A percentile compares a stretch with the other conserved stretches of the same genome.
Evolutionary conservation across 1,284 basidiomycete genomes (phyloP).

Genomic region (Trichosporon asahii): DNA sequence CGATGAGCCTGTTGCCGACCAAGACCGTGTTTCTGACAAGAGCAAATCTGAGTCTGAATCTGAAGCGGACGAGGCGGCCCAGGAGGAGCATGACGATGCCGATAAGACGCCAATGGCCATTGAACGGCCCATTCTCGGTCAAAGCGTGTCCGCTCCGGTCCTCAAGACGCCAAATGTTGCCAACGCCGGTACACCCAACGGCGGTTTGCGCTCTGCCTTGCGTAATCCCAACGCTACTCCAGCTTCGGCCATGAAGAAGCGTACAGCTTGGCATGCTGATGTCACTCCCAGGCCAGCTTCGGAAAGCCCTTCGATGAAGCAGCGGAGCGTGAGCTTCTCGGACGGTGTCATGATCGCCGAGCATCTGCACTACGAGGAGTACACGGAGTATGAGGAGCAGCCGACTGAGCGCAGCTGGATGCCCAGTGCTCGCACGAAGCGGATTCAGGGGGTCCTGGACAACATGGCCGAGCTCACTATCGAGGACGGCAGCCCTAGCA

Average conservation of each 20-base stretch:
- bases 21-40: slow-evolving; percentile 11
- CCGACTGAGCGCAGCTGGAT: slow-evolving; percentile 44
- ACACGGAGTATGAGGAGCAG: slow-evolving; percentile 31
- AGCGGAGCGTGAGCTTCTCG: slow-evolving; percentile 88
- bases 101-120: slow-evolving; percentile 10
- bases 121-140: slow-evolving; percentile 27
- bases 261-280: slow-evolving; percentile 42
- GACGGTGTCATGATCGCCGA: slow-evolving; percentile 62
- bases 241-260: slow-evolving; percentile 48
- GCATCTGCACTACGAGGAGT: slow-evolving; percentile 15
- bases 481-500: not conserved
- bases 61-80: not conserved
- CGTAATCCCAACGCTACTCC: slow-evolving; percentile 44
- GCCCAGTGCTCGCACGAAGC: slow-evolving; percentile 67
- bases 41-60: slow-evolving; percentile 5
- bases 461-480: slow-evolving; percentile 64
- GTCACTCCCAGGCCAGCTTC: slow-evolving; percentile 32
- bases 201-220: slow-evolving; percentile 41
- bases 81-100: slow-evolving; percentile 10
- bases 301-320: slow-evolving; percentile 48
- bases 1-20: not conserved
- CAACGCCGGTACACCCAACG: slow-evolving; percentile 23
- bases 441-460: slow-evolving; percentile 72
- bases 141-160: slow-evolving; percentile 33
- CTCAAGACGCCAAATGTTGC: slow-evolving; percentile 33